Percentiles rank a stretch among this genome's conserved stretches.
Evolutionary conservation across 768 basidiomycete genomes (phyloP).

Genomic region (Lactarius tabidus): DNA sequence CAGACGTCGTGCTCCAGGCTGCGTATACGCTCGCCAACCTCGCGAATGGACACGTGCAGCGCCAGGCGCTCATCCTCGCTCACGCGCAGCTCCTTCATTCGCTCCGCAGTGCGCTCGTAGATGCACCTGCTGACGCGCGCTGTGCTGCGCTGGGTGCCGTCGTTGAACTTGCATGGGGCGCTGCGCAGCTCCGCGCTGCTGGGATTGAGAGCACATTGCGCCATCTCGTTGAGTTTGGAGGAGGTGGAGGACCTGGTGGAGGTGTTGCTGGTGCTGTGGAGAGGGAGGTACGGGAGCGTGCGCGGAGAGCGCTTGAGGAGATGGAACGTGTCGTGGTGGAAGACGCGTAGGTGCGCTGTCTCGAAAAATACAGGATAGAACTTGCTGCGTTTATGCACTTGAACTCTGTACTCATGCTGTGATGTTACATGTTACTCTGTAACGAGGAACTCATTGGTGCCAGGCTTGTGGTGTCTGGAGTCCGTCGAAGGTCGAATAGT

Average conservation of each 20-base stretch:
- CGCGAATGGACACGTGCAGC: conserved; percentile 50
- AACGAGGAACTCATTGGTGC: no score
- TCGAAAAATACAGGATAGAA: not conserved
- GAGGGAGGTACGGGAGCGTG: conserved; percentile 52
- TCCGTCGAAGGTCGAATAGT: no score
- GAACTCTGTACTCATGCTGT: not conserved
- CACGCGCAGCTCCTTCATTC: conserved; percentile 49
- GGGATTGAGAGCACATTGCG: conserved; percentile 44
- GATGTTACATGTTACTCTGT: not conserved
- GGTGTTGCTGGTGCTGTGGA: conserved; percentile 32
- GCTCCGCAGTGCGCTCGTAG: conserved; percentile 56
- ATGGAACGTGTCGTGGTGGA: conserved; percentile 33
- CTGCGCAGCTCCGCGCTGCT: conserved; percentile 40
- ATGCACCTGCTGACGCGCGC: conserved; percentile 54
- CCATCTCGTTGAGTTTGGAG: conserved; percentile 41
- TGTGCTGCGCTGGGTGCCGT: conserved; percentile 60
- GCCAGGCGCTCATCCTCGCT: conserved; percentile 50
- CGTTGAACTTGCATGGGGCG: conserved; percentile 47
- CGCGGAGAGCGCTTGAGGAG: conserved; percentile 52
- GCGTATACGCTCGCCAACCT: conserved; percentile 65
- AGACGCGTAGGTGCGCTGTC: not conserved
- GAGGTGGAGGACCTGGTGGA: conserved; percentile 32
- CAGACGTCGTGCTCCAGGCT: conserved; percentile 56
- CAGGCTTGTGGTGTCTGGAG: no score
- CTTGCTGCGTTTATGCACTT: not conserved